Evolutionary conservation across 768 basidiomycete genomes (phyloP), one percentile per base, ranked within the genome.

Genomic region (Amanita brunnescens): DNA sequence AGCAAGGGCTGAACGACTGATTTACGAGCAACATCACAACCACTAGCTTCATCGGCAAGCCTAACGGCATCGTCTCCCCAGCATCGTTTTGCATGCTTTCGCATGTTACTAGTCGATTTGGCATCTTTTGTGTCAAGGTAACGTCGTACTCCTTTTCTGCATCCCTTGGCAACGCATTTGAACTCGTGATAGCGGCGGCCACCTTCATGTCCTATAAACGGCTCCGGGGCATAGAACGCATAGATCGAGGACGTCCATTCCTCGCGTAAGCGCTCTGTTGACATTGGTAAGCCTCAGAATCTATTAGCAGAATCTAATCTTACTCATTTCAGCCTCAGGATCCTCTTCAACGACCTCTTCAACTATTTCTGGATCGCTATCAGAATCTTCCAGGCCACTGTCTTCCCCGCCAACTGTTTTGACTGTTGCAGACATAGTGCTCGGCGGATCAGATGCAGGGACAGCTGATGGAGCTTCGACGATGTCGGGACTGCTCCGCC

Each of bases 51-150:
- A 33, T 49, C 29, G n/a, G 38, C 47, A 24, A 26, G 34, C 34
- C 12, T 38, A 14, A 35, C 33, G 6, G 37, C 41, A 29, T 35
- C 32, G 13, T 43, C 23, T 14, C 48, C 48, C 53, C 48, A 50
- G 21, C 53, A 43, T 21, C 2, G 6, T 21, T 45, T 35, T 13
- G 34, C 30, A 16, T 56, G 55, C n/a, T 47, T 53, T 43, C 41
- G 40, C 10, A 56, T 32, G 23, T 49, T 53, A 14, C 39, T 26
- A 24, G 49, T 54, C 14, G 53, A 54, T 9, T 39, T 14, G 14
- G 20, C 35, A 38, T 57, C 56, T 40, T 57, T 54, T 8, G 37
- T 57, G 40, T 51, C 41, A 26, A 57, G 53, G 43, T 51, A 57
- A 20, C 39, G 49, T 6, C 30, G 9, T 1, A 34, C 32, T 33